phyloP scores from a whole-genome alignment of 164 flowering plant genomes.

The Platanus orientalis region DNA sequence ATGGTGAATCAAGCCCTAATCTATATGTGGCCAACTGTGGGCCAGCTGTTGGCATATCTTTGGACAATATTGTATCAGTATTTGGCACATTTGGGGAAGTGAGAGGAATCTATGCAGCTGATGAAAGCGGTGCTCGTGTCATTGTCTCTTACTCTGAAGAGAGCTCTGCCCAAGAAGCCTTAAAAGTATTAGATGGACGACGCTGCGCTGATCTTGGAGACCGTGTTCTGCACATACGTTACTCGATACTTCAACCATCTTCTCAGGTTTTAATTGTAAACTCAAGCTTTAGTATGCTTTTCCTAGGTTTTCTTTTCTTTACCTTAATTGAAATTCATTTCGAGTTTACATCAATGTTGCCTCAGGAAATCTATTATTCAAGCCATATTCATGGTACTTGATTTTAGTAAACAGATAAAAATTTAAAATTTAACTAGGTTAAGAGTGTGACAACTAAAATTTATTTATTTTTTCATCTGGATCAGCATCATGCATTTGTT shows the following conservation, averaged over 20 bases:
- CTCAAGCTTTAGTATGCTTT: neutral
- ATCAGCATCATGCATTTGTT: too few relatives aligned
- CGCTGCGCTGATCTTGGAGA: slow-evolving; percentile 58
- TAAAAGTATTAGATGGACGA: slow-evolving; percentile 47
- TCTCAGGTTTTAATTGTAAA: slow-evolving; percentile 13
- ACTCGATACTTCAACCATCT: slow-evolving; percentile 41
- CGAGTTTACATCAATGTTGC: neutral
- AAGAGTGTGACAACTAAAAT: too few relatives aligned
- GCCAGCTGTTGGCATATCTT: slow-evolving; percentile 71
- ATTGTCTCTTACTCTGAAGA: slow-evolving; percentile 55
- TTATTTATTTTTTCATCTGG: too few relatives aligned
- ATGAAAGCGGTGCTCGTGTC: slow-evolving; percentile 79
- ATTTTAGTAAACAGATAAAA: neutral
- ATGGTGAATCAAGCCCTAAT: slow-evolving; percentile 38
- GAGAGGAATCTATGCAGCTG: slow-evolving; percentile 70
- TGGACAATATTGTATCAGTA: slow-evolving; percentile 46
- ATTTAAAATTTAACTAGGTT: too few relatives aligned
- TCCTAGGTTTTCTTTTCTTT: neutral
- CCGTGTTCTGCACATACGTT: slow-evolving; percentile 70
- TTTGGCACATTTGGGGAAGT: slow-evolving; percentile 63
- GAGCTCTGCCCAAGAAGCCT: slow-evolving; percentile 51
- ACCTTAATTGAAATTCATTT: neutral
- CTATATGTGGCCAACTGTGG: slow-evolving; percentile 95
- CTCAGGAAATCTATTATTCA: too few relatives aligned
- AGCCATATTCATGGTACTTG: too few relatives aligned